Conservation (phyloP, 352 stramenopile genomes). For the Phytophthora constricta region DNA sequence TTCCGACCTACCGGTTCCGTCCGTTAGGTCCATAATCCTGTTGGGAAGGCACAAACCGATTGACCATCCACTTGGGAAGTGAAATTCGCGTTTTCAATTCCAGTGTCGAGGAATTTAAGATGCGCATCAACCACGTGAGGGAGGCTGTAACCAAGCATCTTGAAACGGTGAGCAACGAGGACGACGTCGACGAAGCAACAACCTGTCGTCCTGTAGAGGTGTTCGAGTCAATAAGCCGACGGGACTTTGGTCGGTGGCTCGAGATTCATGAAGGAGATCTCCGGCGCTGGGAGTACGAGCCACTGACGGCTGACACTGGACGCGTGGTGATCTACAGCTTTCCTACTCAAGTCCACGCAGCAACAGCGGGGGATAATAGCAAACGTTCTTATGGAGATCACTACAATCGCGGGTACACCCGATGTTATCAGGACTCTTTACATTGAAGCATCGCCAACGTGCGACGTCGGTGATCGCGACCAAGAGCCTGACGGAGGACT, state of each 20-base stretch:
- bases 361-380: not conserved
- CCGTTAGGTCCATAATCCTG: no score
- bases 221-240: conserved; percentile 22
- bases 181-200: not conserved
- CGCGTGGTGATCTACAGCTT: conserved; percentile 17
- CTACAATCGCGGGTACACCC: not conserved
- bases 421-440: not conserved
- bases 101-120: no score
- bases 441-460: not conserved
- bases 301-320: conserved; percentile 9
- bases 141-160: not conserved
- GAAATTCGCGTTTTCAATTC: no score
- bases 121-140: not conserved
- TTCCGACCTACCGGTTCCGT: no score
- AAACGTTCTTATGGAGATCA: not conserved
- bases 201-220: conserved; percentile 20
- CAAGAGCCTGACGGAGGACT: conserved; percentile 17
- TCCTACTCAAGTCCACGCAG: conserved; percentile 1
- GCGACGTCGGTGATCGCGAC: conserved; percentile 19
- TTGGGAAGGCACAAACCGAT: no score
- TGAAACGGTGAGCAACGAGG: not conserved
- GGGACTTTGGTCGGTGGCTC: conserved; percentile 14
- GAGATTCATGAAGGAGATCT: conserved; percentile 13
- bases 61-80: no score
- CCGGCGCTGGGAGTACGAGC: conserved; percentile 28